Percentiles rank a stretch among this genome's conserved stretches.
phyloP scores from a whole-genome alignment of 768 basidiomycete genomes.

The Trametes meyenii region DNA sequence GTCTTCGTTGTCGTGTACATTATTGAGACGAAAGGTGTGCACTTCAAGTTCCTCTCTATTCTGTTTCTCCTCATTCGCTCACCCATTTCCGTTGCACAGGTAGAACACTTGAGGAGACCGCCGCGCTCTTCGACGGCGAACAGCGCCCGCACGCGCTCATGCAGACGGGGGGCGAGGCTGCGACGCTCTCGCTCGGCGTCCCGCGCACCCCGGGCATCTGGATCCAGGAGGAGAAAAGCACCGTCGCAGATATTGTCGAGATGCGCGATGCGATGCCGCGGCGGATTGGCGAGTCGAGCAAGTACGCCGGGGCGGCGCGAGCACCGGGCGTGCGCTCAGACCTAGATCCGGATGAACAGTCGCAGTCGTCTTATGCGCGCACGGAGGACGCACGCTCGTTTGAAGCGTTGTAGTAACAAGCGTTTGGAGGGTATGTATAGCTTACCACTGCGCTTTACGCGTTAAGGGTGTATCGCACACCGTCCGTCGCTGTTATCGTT shows the following conservation, averaged over 20 bases:
- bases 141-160: conserved; percentile 44
- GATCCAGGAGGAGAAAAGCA: conserved; percentile 22
- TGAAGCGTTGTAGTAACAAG: background rate
- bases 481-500: too few species aligned
- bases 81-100: conserved; percentile 35
- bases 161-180: conserved; percentile 52
- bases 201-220: conserved; percentile 17
- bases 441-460: background rate
- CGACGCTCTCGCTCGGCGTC: conserved; percentile 36
- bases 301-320: background rate
- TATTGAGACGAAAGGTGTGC: conserved; percentile 63
- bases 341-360: background rate
- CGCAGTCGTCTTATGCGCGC: background rate
- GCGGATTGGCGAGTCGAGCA: conserved; percentile 14
- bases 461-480: background rate
- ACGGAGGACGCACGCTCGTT: background rate
- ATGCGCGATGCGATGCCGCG: conserved; percentile 9
- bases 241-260: conserved; percentile 15
- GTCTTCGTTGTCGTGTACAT: conserved; percentile 56
- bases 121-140: conserved; percentile 70
- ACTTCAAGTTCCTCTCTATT: background rate
- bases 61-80: background rate
- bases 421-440: background rate
- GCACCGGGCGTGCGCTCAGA: background rate
- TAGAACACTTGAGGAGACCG: conserved; percentile 73